Conservation (phyloP, 495 filamentous ascomycete genomes). For the Barbatosphaeria neglecta region DNA sequence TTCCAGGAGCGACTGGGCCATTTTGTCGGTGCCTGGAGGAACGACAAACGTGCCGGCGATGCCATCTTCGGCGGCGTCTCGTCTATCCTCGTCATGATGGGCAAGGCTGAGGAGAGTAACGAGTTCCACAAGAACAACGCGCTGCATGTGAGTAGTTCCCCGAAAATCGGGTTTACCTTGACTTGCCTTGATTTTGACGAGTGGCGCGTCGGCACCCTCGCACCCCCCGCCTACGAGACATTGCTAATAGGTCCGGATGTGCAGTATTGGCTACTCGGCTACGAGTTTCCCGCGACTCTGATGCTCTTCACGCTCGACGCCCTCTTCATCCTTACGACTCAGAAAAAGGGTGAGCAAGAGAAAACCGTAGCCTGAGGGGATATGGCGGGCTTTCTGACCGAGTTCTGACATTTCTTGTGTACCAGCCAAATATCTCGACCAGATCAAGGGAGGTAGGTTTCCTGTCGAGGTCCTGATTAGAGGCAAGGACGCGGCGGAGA, state of each 20-base stretch:
- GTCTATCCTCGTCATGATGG: conserved; percentile 81
- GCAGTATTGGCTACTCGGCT: conserved; percentile 96
- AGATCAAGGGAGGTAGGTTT: conserved; percentile 81
- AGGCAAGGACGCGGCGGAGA: conserved; percentile 80
- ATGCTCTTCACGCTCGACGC: conserved; percentile 82
- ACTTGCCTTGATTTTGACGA: background rate
- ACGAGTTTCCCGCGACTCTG: conserved; percentile 94
- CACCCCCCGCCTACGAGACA: background rate
- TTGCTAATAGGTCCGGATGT: conserved; percentile 14
- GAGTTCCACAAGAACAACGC: conserved; percentile 89
- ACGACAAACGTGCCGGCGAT: conserved; percentile 76
- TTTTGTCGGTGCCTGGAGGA: conserved; percentile 85
- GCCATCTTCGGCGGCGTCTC: conserved; percentile 70
- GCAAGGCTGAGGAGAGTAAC: conserved; percentile 79
- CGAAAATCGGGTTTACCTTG: background rate
- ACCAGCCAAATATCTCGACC: conserved; percentile 82
- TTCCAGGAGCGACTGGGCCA: conserved; percentile 88
- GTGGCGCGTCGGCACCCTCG: no score
- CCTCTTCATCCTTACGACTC: conserved; percentile 83
- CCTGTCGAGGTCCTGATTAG: conserved; percentile 81
- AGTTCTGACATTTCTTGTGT: conserved; percentile 1
- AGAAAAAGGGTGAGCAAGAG: conserved; percentile 89
- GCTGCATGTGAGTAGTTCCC: conserved; percentile 62
- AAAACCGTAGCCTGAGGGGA: background rate
- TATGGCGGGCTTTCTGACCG: conserved; percentile 10